Percentiles rank a stretch among this genome's conserved stretches.
Evolutionary conservation across 2,329 filamentous ascomycete species (phyloP).

Genomic region (Orbilia blumenaviensis): DNA sequence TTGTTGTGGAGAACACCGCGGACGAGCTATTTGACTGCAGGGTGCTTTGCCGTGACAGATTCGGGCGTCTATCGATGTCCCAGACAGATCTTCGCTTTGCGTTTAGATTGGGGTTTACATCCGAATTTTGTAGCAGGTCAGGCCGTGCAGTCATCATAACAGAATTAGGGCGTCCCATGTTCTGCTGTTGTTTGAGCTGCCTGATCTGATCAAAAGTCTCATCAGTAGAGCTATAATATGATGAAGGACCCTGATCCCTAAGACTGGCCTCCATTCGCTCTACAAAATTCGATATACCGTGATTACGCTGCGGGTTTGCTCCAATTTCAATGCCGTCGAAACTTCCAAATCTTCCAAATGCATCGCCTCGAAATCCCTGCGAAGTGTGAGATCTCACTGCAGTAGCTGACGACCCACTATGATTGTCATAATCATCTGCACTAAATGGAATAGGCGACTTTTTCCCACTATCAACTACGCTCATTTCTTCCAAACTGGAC

Average conservation of each 20-base stretch:
- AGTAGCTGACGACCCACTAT: slow-evolving; percentile 35
- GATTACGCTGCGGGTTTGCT: slow-evolving; percentile 34
- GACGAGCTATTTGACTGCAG: slow-evolving; percentile 47
- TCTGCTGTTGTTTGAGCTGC: slow-evolving; percentile 42
- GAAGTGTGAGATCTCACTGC: slow-evolving; percentile 74
- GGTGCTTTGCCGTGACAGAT: slow-evolving; percentile 52
- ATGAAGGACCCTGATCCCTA: slow-evolving; percentile 13
- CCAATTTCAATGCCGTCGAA: slow-evolving; percentile 64
- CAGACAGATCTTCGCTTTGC: slow-evolving; percentile 49
- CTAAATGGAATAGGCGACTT: slow-evolving; percentile 42
- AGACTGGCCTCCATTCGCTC: slow-evolving; percentile 49
- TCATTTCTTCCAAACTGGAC: slow-evolving; percentile 89
- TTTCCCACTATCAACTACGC: slow-evolving; percentile 53
- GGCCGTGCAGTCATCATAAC: slow-evolving; percentile 36
- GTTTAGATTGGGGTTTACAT: not conserved
- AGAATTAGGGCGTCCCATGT: slow-evolving; percentile 35
- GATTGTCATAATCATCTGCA: slow-evolving; percentile 39
- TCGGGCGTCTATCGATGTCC: slow-evolving; percentile 43
- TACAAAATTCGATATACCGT: slow-evolving; percentile 45
- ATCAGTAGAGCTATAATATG: slow-evolving; percentile 41
- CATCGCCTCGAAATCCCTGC: slow-evolving; percentile 67
- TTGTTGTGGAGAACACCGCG: slow-evolving; percentile 64
- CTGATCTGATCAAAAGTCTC: slow-evolving; percentile 44
- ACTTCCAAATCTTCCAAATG: slow-evolving; percentile 68
- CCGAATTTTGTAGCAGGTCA: slow-evolving; percentile 21